These are phyloP conservation scores for Lachancea quebecensis DNA, from an alignment of 805 yeast species.

Conservation along the genomic window DNA sequence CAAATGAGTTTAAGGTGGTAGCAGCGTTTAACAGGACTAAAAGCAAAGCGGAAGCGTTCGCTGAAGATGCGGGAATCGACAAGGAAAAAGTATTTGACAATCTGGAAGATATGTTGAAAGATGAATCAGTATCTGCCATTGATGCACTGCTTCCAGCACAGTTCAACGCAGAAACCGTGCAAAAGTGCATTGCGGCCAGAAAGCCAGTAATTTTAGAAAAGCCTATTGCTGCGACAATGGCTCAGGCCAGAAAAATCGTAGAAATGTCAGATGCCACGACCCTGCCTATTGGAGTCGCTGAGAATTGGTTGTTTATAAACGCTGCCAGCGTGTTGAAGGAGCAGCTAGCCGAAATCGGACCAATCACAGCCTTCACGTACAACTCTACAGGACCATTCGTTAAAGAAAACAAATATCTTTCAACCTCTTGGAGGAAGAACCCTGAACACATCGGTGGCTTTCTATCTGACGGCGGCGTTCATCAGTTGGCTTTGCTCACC, in stretches of 20 bases:
- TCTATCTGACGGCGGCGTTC: slow-evolving; percentile 94
- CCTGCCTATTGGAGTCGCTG: slow-evolving; percentile 69
- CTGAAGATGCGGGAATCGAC: slow-evolving; percentile 49
- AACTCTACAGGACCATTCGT: slow-evolving; percentile 69
- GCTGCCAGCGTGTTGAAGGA: slow-evolving; percentile 50
- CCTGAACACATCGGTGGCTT: slow-evolving; percentile 94
- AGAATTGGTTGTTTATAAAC: slow-evolving; percentile 76
- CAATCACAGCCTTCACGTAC: slow-evolving; percentile 59
- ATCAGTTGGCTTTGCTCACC: slow-evolving; percentile 82
- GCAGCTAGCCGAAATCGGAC: slow-evolving; percentile 66
- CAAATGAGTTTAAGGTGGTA: slow-evolving; percentile 46
- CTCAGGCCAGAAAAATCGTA: slow-evolving; percentile 77
- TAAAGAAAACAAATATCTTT: slow-evolving; percentile 49
- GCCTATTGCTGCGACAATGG: slow-evolving; percentile 83
- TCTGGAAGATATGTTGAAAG: slow-evolving; percentile 58
- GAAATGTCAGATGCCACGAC: slow-evolving; percentile 52
- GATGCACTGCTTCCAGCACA: slow-evolving; percentile 91
- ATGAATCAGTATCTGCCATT: slow-evolving; percentile 62
- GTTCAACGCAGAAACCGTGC: slow-evolving; percentile 59
- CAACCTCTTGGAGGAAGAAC: slow-evolving; percentile 78
- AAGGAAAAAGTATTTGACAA: slow-evolving; percentile 47
- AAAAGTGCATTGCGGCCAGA: slow-evolving; percentile 60
- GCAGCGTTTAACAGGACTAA: slow-evolving; percentile 82
- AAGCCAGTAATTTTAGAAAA: slow-evolving; percentile 84
- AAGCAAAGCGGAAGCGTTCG: slow-evolving; percentile 76